A percentile compares a stretch with the other conserved stretches of the same genome.
phyloP scores from a whole-genome alignment of 2,329 filamentous ascomycete species.

The Beauveria pseudobassiana region DNA sequence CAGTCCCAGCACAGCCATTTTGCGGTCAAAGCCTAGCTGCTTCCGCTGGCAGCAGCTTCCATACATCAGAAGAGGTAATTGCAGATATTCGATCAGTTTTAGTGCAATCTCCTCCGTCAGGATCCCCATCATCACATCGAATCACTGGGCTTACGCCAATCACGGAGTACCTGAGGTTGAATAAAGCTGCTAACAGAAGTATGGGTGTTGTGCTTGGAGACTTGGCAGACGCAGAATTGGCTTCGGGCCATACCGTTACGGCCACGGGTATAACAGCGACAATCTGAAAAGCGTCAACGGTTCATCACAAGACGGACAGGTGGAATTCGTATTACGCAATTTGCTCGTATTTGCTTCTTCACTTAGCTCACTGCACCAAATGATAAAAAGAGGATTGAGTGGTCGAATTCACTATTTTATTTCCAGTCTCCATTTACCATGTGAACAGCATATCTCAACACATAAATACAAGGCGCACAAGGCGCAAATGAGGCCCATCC shows the following conservation, averaged over 20 bases:
- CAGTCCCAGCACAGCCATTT: conserved; percentile 5
- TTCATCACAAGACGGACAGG: neutral
- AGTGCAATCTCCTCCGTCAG: neutral
- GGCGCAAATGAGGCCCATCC: conserved; percentile 1
- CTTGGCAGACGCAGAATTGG: neutral
- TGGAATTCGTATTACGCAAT: neutral
- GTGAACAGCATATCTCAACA: neutral
- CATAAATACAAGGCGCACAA: conserved; percentile 3
- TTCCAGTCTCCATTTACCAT: neutral
- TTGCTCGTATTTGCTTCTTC: conserved; percentile 3
- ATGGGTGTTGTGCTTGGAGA: neutral
- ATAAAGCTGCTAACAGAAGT: neutral
- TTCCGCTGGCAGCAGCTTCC: neutral
- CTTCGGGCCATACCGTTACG: neutral
- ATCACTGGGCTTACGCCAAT: neutral
- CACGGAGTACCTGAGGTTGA: neutral
- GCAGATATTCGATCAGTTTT: conserved; percentile 5
- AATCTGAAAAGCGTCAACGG: neutral
- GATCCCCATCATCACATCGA: neutral
- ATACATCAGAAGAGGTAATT: neutral
- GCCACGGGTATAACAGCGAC: neutral
- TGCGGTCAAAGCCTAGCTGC: neutral
- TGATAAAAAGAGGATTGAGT: neutral
- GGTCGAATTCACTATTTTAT: conserved; percentile 1
- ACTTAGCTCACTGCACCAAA: neutral